These are phyloP conservation scores for Macrolepiota dolichaula DNA, from an alignment of 768 basidiomycete genomes.

Conservation along the genomic window DNA sequence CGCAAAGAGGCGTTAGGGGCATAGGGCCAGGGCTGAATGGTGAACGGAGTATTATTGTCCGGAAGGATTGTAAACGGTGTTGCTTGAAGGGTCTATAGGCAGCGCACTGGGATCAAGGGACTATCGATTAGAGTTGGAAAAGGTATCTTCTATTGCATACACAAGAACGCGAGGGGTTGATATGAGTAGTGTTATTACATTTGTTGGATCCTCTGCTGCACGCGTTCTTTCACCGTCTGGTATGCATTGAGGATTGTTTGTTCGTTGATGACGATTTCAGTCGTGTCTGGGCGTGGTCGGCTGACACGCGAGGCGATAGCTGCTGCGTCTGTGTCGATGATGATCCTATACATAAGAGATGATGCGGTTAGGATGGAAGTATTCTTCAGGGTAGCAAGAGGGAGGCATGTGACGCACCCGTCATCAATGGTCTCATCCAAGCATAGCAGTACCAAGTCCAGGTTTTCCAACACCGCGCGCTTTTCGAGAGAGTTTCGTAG, in stretches of 20 bases:
- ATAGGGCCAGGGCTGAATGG: too few species aligned
- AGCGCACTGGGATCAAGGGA: background rate
- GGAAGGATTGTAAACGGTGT: background rate
- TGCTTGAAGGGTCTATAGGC: background rate
- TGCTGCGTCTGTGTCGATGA: conserved; percentile 93
- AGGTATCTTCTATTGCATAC: conserved; percentile 10
- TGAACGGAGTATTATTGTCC: too few species aligned
- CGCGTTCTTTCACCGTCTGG: conserved; percentile 82
- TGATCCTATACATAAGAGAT: conserved; percentile 55
- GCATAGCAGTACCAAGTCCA: conserved; percentile 89
- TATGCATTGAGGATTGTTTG: conserved; percentile 94
- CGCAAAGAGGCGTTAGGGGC: too few species aligned
- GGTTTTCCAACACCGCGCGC: conserved; percentile 88
- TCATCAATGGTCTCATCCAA: conserved; percentile 98
- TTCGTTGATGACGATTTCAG: conserved; percentile 98
- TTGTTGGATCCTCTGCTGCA: conserved; percentile 80
- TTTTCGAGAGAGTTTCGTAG: conserved; percentile 94
- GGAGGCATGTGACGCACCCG: conserved; percentile 69
- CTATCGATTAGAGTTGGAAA: background rate
- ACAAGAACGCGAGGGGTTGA: background rate
- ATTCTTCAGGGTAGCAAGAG: background rate
- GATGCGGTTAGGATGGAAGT: background rate
- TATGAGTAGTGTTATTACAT: conserved; percentile 36
- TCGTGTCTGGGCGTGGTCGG: conserved; percentile 87
- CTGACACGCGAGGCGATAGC: conserved; percentile 96